Base-by-base conservation (phyloP, 2,329 filamentous ascomycete species). In the Parafenestella ontariensis region DNA sequence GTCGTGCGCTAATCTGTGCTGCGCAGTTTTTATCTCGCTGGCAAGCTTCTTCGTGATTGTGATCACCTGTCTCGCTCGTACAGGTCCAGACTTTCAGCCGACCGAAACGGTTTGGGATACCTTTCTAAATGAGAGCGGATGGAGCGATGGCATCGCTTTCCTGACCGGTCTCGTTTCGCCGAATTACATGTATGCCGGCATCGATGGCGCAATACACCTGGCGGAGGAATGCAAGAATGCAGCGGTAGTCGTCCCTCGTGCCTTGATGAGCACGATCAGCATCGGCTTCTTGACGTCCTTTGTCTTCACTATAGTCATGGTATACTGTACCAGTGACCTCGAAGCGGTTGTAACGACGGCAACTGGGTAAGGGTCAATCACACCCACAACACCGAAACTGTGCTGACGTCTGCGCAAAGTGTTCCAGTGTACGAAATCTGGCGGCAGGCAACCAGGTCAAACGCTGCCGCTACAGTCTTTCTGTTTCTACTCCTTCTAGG, bases 61-160 rank as follows among this genome's bases (percentile, higher is more conserved):
- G n/a, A 77, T 82, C 13, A 72, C 78, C 1, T 68, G 83, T 15
- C 76, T 77, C 56, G 72, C 69, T 77, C 61, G 76, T 71, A 6
- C 75, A 74, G 3, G 72, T 70, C 36, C 69, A 63, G 13, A 64
- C 64, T 28, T 65, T 74, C 4, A 54, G 21, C 39, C 58, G 1
- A 29, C 58, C 3, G 58, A 72, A 20, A 71, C 73, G 1, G 79
- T 81, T 0, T 81, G 82, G 54, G 74, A 74, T 3, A 61, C 73
- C 0, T 83, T 83, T 56, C 64, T 71, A n/a, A 81, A 83, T 49
- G 49, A 64, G 10, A 80, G 79, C 3, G 75, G 70, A 5, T 83
- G 78, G 76, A 74, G 63, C 2, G 65, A 76, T 24, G 77, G 76
- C 3, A 65, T 82, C 15, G 78, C 79, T 1, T 70, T 72, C 39